These are phyloP conservation scores for Teratosphaeriaceae sp. DNA, from an alignment of 2,329 filamentous ascomycete genomes.

Conservation along the genomic window DNA sequence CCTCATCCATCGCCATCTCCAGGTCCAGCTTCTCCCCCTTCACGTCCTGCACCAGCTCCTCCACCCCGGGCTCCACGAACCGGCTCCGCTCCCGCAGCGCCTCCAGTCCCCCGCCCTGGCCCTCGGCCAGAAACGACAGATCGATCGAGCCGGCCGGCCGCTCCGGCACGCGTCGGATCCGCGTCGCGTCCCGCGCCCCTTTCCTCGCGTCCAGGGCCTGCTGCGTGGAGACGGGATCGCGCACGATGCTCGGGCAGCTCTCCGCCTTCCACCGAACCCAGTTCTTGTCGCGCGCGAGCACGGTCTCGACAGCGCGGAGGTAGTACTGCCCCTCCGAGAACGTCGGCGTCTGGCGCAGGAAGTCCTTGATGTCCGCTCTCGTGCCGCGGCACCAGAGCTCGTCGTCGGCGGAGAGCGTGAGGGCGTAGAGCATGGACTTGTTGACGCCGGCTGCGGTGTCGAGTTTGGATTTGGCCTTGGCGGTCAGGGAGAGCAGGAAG, in stretches of 20 bases:
- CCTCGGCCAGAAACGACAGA: constrained; percentile 70
- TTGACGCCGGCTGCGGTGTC: constrained; percentile 58
- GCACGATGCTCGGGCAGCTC: constrained; percentile 80
- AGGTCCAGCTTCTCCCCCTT: constrained; percentile 78
- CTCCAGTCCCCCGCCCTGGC: constrained; percentile 57
- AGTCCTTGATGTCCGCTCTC: constrained; percentile 71
- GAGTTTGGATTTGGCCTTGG: constrained; percentile 73
- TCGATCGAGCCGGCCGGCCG: constrained; percentile 66
- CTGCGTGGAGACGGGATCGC: constrained; percentile 60
- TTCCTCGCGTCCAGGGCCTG: constrained; percentile 65
- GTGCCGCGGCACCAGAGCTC: constrained; percentile 77
- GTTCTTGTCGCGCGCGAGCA: constrained; percentile 92
- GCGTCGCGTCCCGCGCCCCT: constrained; percentile 58
- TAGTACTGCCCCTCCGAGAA: constrained; percentile 78
- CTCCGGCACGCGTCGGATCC: constrained; percentile 63
- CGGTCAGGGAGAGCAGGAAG: constrained; percentile 85
- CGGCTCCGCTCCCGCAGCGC: constrained; percentile 58
- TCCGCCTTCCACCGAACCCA: constrained; percentile 99
- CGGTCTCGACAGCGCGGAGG: constrained; percentile 92
- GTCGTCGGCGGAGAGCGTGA: constrained; percentile 74
- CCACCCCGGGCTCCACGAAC: constrained; percentile 62
- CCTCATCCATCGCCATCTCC: constrained; percentile 64
- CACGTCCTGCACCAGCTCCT: constrained; percentile 66
- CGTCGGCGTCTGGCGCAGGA: constrained; percentile 54
- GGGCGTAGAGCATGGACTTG: constrained; percentile 79